phyloP scores from a whole-genome alignment of 441 rosid genomes.

The Macaranga tanarius region DNA sequence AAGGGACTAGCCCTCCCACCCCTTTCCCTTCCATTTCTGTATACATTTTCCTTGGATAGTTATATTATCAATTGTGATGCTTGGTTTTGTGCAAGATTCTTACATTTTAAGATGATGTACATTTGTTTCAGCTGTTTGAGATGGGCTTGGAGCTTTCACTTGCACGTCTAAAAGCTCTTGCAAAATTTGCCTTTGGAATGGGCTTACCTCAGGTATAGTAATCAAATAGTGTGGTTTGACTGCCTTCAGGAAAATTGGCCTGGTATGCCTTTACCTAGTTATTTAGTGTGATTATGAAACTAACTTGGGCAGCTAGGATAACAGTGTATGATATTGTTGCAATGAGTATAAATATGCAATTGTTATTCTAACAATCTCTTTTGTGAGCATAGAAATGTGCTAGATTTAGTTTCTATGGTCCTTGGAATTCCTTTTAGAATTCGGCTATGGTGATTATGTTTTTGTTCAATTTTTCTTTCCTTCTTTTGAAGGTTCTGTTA shows the following conservation, averaged over 20 bases:
- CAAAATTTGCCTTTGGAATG: slow-evolving; percentile 96
- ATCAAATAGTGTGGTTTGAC: slow-evolving; percentile 15
- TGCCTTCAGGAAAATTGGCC: slow-evolving; percentile 2
- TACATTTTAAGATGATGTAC: slow-evolving; percentile 20
- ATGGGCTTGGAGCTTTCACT: slow-evolving; percentile 99
- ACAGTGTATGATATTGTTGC: neutral
- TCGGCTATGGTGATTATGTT: slow-evolving; percentile 1
- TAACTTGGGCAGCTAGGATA: neutral
- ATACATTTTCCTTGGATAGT: neutral
- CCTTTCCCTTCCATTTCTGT: too few species aligned
- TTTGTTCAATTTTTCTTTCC: slow-evolving; percentile 6
- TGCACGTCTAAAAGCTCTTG: slow-evolving; percentile 94
- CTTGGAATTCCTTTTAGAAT: neutral
- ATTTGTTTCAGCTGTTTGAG: slow-evolving; percentile 79
- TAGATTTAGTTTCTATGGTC: neutral
- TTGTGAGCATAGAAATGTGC: neutral
- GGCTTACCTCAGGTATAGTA: slow-evolving; percentile 88
- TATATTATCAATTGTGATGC: slow-evolving; percentile 6
- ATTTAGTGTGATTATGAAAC: neutral
- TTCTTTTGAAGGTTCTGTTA: slow-evolving; percentile 69
- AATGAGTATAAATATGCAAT: neutral
- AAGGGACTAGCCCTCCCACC: neutral
- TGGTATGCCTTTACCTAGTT: slow-evolving; percentile 8
- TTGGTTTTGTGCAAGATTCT: slow-evolving; percentile 3
- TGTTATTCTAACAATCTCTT: neutral